Conservation (phyloP, 192 early-diverging fungal species). For the Spizellomyces sp. region DNA sequence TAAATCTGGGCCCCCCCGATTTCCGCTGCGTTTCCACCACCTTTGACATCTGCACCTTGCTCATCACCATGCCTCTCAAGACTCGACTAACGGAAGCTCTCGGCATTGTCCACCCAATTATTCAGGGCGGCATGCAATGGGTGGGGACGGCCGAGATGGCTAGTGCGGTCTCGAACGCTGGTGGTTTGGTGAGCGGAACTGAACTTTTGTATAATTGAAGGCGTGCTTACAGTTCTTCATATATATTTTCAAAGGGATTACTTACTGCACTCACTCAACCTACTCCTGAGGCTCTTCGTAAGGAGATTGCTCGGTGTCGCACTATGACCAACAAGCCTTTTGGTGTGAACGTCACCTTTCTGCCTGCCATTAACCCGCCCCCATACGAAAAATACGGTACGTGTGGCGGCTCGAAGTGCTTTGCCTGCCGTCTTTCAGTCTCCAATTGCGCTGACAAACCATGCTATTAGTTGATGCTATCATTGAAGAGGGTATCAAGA, state of each 20-base stretch:
- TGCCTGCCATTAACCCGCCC: slow-evolving; percentile 80
- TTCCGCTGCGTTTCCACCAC: too few relatives aligned
- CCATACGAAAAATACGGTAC: slow-evolving; percentile 64
- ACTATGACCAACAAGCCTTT: slow-evolving; percentile 78
- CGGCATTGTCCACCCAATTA: slow-evolving; percentile 73
- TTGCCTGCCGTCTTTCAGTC: too few relatives aligned
- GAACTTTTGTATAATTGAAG: too few relatives aligned
- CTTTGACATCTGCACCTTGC: too few relatives aligned
- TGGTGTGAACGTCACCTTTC: slow-evolving; percentile 79
- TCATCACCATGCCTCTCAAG: slow-evolving; percentile 53
- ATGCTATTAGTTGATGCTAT: slow-evolving; percentile 56
- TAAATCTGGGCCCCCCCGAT: too few relatives aligned
- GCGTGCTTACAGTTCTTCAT: too few relatives aligned
- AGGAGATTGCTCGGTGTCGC: slow-evolving; percentile 72
- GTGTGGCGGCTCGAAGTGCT: not conserved
- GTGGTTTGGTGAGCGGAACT: slow-evolving; percentile 47
- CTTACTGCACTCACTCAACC: slow-evolving; percentile 79
- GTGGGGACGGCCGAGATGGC: slow-evolving; percentile 65
- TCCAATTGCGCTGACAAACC: not conserved
- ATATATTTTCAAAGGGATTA: slow-evolving; percentile 37
- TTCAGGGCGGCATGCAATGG: slow-evolving; percentile 82
- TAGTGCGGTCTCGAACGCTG: slow-evolving; percentile 78
- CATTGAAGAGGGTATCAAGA: slow-evolving; percentile 76
- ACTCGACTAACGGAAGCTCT: slow-evolving; percentile 68
- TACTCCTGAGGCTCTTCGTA: slow-evolving; percentile 72